Conservation (phyloP, 1,139 yeast species). For the Kodamaea ohmeri region DNA sequence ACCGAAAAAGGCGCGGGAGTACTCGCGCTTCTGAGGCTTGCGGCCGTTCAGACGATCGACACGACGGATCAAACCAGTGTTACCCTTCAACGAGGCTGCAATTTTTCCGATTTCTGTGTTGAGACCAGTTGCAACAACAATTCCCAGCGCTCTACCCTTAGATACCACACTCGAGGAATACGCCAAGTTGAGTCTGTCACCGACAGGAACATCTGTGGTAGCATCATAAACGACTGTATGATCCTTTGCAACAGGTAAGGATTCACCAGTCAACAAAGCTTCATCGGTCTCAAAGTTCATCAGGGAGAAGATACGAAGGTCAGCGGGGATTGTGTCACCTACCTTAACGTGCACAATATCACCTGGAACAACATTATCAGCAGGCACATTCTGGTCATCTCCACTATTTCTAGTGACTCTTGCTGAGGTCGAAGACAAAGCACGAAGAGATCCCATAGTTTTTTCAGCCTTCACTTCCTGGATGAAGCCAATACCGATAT, state of each 20-base stretch:
- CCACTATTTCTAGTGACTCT: slow-evolving; percentile 40
- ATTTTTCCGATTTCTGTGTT: slow-evolving; percentile 50
- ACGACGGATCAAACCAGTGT: slow-evolving; percentile 24
- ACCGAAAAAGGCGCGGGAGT: slow-evolving; percentile 42
- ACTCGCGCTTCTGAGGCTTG: slow-evolving; percentile 41
- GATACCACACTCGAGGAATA: slow-evolving; percentile 45
- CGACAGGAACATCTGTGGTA: slow-evolving; percentile 34
- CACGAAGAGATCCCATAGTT: slow-evolving; percentile 37
- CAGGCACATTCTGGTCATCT: slow-evolving; percentile 31
- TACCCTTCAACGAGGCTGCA: slow-evolving; percentile 35
- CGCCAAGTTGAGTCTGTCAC: slow-evolving; percentile 45
- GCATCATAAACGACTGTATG: slow-evolving; percentile 23
- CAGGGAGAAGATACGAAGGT: slow-evolving; percentile 37
- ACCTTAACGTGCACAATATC: slow-evolving; percentile 44
- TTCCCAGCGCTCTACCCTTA: slow-evolving; percentile 47
- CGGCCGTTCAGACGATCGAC: slow-evolving; percentile 23
- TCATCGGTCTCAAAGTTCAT: slow-evolving; percentile 49
- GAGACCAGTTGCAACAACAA: slow-evolving; percentile 47
- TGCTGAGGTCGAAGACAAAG: slow-evolving; percentile 35
- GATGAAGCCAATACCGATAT: slow-evolving; percentile 31
- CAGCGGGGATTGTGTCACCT: slow-evolving; percentile 55
- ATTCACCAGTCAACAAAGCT: slow-evolving; percentile 54
- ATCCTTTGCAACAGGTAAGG: slow-evolving; percentile 40
- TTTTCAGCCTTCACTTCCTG: slow-evolving; percentile 39
- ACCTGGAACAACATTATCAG: slow-evolving; percentile 50